Base-by-base conservation (phyloP, 2,329 filamentous ascomycete species). In the Cryoendolithus antarcticus region DNA sequence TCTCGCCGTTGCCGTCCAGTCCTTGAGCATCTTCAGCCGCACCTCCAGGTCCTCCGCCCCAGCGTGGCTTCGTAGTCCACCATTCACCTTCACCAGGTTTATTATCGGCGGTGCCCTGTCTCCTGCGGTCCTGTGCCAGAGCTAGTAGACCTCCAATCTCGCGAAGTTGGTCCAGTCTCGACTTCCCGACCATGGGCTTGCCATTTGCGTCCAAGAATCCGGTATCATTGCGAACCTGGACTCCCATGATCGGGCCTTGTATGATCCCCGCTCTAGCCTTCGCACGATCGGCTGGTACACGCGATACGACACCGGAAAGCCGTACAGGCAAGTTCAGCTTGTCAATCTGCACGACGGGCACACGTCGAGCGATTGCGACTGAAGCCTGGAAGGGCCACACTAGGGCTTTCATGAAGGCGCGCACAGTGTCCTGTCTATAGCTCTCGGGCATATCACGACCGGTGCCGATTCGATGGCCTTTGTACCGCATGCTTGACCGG, bases 361-460 rank as follows among this genome's bases (percentile, higher is more conserved):
- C 66, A 10, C 42, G 40, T 15, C 57, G 65, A 55, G 56, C 72
- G 51, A 52, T 64, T 45, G 50, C 59, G 11, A 75, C 13, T 27
- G 32, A 36, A 1, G 39, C 30, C 35, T 68, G 67, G 56, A 77
- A 78, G 3, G 70, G 63, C 69, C 72, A 77, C 11, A 66, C 64
- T 8, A 69, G 62, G 48, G 72, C 70, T 54, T 79, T 74, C 8
- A 77, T 56, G 44, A 80, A 70, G 9, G 66, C 64, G 35, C 67
- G 64, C 30, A 77, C 60, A 24, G 69, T 67, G 12, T 77, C 71
- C 15, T 70, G 64, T 24, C 74, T 72, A 44, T 71, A 67, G 19
- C 66, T 63, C 35, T 73, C 70, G 10, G 75, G 75, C 71, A 78
- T 77, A 34, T 74, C 69, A 24, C 61, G 53, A 11, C 74, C 74